Percentiles rank a stretch among this genome's conserved stretches.
These are phyloP conservation scores for Malassezia psittaci DNA, from an alignment of 1,284 basidiomycete genomes.

Conservation along the genomic window DNA sequence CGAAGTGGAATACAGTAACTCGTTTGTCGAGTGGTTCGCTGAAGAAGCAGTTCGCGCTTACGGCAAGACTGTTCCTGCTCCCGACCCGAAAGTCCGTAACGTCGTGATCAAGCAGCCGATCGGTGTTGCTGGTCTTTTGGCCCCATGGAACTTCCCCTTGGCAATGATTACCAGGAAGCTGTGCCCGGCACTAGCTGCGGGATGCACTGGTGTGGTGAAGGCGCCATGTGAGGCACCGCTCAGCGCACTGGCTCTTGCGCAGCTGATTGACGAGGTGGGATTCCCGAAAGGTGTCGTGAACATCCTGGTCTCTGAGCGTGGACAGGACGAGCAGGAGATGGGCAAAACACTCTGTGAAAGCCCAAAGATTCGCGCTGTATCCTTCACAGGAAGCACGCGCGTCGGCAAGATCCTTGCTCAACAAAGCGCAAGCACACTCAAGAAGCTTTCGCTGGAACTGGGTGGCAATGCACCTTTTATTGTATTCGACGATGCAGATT, in stretches of 20 bases:
- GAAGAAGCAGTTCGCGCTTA: slow-evolving; percentile 42
- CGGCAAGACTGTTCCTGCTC: slow-evolving; percentile 71
- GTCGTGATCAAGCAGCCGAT: slow-evolving; percentile 80
- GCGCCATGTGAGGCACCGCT: slow-evolving; percentile 92
- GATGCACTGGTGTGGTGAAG: slow-evolving; percentile 91
- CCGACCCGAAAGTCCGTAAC: slow-evolving; percentile 65
- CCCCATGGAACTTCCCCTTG: slow-evolving; percentile 45
- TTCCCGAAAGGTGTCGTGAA: slow-evolving; percentile 92
- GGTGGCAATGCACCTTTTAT: slow-evolving; percentile 85
- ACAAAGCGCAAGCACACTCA: slow-evolving; percentile 73
- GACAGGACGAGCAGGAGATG: slow-evolving; percentile 62
- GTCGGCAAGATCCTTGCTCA: slow-evolving; percentile 82
- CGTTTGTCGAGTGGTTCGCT: slow-evolving; percentile 45
- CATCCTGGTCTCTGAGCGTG: slow-evolving; percentile 71
- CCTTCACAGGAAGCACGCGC: slow-evolving; percentile 81
- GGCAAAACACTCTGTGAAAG: slow-evolving; percentile 57
- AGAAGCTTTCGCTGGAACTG: slow-evolving; percentile 59
- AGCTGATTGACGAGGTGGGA: slow-evolving; percentile 75
- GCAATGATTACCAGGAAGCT: slow-evolving; percentile 67
- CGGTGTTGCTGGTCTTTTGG: slow-evolving; percentile 55
- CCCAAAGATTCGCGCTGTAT: slow-evolving; percentile 69
- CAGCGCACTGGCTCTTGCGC: slow-evolving; percentile 75
- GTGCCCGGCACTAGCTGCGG: slow-evolving; percentile 76
- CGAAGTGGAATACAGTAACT: slow-evolving; percentile 42
- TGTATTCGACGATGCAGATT: slow-evolving; percentile 90